Percentiles rank a stretch among this genome's conserved stretches.
These are phyloP conservation scores for Lactarius vividus DNA, from an alignment of 768 basidiomycete genomes.

Conservation along the genomic window DNA sequence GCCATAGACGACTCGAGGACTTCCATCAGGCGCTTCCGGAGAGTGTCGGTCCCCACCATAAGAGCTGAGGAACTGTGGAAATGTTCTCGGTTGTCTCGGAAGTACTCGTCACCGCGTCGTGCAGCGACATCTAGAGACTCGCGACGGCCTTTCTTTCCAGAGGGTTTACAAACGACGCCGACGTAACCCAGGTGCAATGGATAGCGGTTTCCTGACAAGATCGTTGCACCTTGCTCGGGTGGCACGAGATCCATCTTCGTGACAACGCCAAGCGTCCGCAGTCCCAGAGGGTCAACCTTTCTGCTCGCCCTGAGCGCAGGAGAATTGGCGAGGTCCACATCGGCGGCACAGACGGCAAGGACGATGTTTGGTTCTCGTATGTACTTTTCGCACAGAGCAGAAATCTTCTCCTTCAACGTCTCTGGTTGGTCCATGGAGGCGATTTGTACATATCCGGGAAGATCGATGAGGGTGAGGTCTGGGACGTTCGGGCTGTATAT, in stretches of 20 bases:
- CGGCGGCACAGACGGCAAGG: conserved; percentile 97
- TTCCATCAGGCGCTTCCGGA: conserved; percentile 90
- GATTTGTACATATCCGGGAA: conserved; percentile 97
- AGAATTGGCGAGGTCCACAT: conserved; percentile 97
- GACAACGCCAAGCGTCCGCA: conserved; percentile 94
- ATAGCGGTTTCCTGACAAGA: conserved; percentile 87
- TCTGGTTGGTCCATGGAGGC: conserved; percentile 95
- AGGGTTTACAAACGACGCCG: conserved; percentile 87
- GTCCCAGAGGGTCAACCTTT: conserved; percentile 90
- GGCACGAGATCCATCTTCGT: conserved; percentile 99
- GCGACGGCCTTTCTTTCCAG: conserved; percentile 52
- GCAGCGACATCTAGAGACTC: conserved; percentile 51
- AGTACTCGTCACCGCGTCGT: conserved; percentile 66
- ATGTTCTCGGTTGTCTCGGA: conserved; percentile 56
- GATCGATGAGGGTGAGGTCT: conserved; percentile 94
- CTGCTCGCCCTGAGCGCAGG: conserved; percentile 92
- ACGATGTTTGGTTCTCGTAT: conserved; percentile 99
- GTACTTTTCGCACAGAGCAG: conserved; percentile 87
- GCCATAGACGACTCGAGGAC: conserved; percentile 98
- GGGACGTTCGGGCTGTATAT: conserved; percentile 96
- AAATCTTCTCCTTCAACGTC: conserved; percentile 88
- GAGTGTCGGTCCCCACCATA: conserved; percentile 89
- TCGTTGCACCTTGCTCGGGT: conserved; percentile 75
- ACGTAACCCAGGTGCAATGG: conserved; percentile 98
- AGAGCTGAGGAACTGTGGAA: conserved; percentile 63